Evolutionary conservation across 495 filamentous ascomycete species (phyloP), one percentile per base, ranked within the genome.

Genomic region (Hypoxylon trugodes): DNA sequence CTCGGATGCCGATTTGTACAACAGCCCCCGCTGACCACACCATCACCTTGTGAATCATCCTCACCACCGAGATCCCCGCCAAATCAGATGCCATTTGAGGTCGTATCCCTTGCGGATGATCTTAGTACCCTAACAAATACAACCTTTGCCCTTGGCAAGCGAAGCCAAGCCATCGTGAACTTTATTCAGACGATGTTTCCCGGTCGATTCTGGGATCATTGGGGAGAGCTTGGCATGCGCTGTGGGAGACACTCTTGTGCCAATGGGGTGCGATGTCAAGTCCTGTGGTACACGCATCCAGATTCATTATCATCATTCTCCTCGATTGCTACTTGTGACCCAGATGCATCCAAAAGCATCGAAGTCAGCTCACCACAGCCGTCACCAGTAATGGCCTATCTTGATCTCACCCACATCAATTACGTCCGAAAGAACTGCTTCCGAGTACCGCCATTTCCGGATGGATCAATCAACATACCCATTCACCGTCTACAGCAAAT

Each of bases 321-420:
- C 37, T 78, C 79, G 3, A 40, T 59, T 25, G 69, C 75, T 8
- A 79, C 78, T 4, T 48, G 62, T 4, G 61, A 57, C 0, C 60
- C 66, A 28, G 62, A 6, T 65, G 64, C 12, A 67, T n/a, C 66
- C 37, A 12, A 35, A 51, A 26, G 51, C n/a, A 46, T 45, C 59
- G 46, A 3, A 9, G 7, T 12, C 30, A 19, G 6, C 21, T 21
- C 6, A 2, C 43, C 6, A 35, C 40, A 8, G 63, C 72, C 56
- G 28, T 62, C n/a, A 16, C 74, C 79, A 0, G 58, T 81, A 21
- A 47, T 82, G 6, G 78, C 74, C 8, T 82, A 79, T 51, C 46
- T 82, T 49, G 77, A 73, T 60, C 64, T 66, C 32, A 51, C 54
- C 0, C 69, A 76, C 40, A 63, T 81, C 2, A 54, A 73, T 5